These are phyloP conservation scores for Sugiyamaella floridensis DNA, from an alignment of 805 yeast species.

Conservation along the genomic window DNA sequence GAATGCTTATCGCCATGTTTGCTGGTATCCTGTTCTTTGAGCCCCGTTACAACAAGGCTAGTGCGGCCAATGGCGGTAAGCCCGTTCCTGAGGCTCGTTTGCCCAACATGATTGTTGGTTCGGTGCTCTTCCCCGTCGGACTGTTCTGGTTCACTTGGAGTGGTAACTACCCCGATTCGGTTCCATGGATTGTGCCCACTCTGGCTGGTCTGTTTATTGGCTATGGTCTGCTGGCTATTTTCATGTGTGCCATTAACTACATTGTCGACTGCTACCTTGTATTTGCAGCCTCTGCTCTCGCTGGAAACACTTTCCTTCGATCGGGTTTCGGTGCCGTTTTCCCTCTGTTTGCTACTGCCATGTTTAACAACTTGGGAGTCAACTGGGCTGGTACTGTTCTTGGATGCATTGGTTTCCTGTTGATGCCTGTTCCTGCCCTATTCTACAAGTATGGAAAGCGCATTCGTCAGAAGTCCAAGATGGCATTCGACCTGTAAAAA, in stretches of 20 bases:
- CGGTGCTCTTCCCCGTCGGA: slow-evolving; percentile 66
- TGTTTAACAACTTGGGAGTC: slow-evolving; percentile 62
- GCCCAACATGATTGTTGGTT: slow-evolving; percentile 68
- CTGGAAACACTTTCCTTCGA: slow-evolving; percentile 66
- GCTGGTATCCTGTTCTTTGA: slow-evolving; percentile 49
- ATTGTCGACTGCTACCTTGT: slow-evolving; percentile 62
- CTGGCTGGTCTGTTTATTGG: slow-evolving; percentile 59
- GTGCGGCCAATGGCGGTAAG: slow-evolving; percentile 46
- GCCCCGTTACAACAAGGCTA: slow-evolving; percentile 40
- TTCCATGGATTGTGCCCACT: slow-evolving; percentile 82
- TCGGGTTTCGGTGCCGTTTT: slow-evolving; percentile 61
- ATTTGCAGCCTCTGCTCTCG: slow-evolving; percentile 73
- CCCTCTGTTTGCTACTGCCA: slow-evolving; percentile 64
- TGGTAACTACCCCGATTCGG: slow-evolving; percentile 60
- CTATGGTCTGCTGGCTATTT: slow-evolving; percentile 59
- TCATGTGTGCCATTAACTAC: slow-evolving; percentile 64
- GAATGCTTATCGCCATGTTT: slow-evolving; percentile 53
- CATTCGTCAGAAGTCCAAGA: slow-evolving; percentile 39
- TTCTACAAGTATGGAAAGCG: slow-evolving; percentile 53
- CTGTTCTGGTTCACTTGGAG: slow-evolving; percentile 85
- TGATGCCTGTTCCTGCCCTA: slow-evolving; percentile 64
- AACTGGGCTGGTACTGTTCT: slow-evolving; percentile 76
- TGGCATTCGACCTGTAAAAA: slow-evolving; percentile 16
- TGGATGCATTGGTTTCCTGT: slow-evolving; percentile 50
- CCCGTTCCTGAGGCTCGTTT: slow-evolving; percentile 76